phyloP scores from a whole-genome alignment of 2,329 filamentous ascomycete species.

The Aspergillus pseudotamarii region DNA sequence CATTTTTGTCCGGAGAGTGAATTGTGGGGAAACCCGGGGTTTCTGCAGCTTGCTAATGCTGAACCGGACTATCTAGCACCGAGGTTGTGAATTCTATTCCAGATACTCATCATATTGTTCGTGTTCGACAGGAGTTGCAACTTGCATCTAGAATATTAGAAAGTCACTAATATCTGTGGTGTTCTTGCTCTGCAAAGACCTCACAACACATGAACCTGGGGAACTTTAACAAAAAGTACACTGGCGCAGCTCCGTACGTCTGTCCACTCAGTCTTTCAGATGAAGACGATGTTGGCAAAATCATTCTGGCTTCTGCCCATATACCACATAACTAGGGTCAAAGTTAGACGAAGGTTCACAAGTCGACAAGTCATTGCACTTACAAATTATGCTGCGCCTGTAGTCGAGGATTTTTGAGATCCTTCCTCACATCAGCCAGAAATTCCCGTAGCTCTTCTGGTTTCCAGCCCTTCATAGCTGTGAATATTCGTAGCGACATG shows the following conservation, averaged over 20 bases:
- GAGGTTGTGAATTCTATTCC: background rate
- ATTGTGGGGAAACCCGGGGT: background rate
- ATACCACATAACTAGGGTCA: background rate
- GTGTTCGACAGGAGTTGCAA: no score
- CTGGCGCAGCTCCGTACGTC: no score
- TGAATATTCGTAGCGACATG: conserved; percentile 6
- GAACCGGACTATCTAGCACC: background rate
- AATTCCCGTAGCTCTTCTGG: conserved; percentile 10
- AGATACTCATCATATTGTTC: background rate
- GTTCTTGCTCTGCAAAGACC: no score
- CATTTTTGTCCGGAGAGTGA: background rate
- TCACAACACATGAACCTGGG: no score
- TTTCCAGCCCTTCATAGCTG: conserved; percentile 7
- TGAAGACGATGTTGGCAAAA: no score
- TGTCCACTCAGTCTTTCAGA: no score
- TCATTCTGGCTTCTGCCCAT: background rate
- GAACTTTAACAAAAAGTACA: no score
- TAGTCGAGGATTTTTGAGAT: background rate
- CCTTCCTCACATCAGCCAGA: conserved; percentile 3
- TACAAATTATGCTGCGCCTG: background rate
- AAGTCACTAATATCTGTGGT: no score
- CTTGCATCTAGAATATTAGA: no score
- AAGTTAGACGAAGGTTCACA: background rate
- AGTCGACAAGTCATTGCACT: background rate
- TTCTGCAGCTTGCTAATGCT: background rate